Conservation (phyloP, 164 flowering plant species). For the Macadamia integrifolia region DNA sequence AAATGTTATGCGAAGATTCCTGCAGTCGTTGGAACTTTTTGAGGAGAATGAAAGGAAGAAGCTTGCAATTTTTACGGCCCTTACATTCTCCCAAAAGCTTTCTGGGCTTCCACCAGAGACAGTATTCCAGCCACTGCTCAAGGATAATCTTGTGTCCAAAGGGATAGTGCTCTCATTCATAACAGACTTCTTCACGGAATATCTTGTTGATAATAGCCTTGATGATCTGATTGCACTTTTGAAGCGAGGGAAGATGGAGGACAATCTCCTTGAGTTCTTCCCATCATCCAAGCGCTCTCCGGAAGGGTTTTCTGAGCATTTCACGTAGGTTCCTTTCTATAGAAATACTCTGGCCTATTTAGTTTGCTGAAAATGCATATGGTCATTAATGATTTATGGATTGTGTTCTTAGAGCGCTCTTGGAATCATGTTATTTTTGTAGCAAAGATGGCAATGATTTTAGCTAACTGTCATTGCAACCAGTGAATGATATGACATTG, state of each 20-base stretch:
- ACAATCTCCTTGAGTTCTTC: slow-evolving; percentile 77
- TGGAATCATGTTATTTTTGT: neutral
- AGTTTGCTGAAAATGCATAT: neutral
- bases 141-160: slow-evolving; percentile 91
- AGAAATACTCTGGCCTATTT: neutral
- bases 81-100: slow-evolving; percentile 92
- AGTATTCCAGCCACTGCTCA: slow-evolving; percentile 90
- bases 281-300: slow-evolving; percentile 83
- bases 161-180: slow-evolving; percentile 91
- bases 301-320: slow-evolving; percentile 87
- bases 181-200: slow-evolving; percentile 93
- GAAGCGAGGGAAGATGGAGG: slow-evolving; percentile 93
- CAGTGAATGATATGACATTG: neutral
- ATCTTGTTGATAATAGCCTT: slow-evolving; percentile 82
- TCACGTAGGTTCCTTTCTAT: slow-evolving; percentile 52
- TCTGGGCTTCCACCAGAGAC: slow-evolving; percentile 99
- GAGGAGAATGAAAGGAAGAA: slow-evolving; percentile 95
- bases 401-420: too few relatives aligned
- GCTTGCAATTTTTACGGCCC: slow-evolving; percentile 95
- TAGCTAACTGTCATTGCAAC: neutral
- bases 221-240: slow-evolving; percentile 89
- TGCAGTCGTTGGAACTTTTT: slow-evolving; percentile 94
- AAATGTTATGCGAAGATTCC: slow-evolving; percentile 92
- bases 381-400: neutral
- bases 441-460: neutral